Conservation (phyloP, 2,329 filamentous ascomycete genomes). For the Pseudocercospora fuligena region DNA sequence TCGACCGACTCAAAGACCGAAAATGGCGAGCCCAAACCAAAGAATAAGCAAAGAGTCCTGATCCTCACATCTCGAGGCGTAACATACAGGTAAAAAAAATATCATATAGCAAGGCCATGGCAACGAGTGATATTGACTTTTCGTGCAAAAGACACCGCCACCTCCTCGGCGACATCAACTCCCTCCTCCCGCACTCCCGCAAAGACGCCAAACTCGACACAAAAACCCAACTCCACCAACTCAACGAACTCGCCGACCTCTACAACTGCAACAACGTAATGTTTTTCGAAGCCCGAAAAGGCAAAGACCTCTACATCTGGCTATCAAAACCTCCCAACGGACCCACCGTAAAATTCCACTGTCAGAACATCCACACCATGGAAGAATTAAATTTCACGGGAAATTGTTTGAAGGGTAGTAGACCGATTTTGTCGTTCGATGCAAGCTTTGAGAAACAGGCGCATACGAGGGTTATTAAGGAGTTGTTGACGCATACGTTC, state of each 20-base stretch:
- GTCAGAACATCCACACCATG: slow-evolving; percentile 86
- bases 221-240: slow-evolving; percentile 80
- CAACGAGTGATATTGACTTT: background rate
- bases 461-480: slow-evolving; percentile 81
- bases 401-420: slow-evolving; percentile 92
- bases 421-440: slow-evolving; percentile 92
- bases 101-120: background rate
- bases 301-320: slow-evolving; percentile 93
- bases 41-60: slow-evolving; percentile 68
- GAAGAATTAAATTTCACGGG: slow-evolving; percentile 95
- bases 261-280: slow-evolving; percentile 95
- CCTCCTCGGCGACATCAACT: slow-evolving; percentile 84
- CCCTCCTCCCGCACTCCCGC: slow-evolving; percentile 86
- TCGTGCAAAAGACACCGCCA: slow-evolving; percentile 75
- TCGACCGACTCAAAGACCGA: slow-evolving; percentile 40
- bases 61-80: slow-evolving; percentile 92
- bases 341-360: slow-evolving; percentile 74
- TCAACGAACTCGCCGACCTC: slow-evolving; percentile 76
- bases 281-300: slow-evolving; percentile 95
- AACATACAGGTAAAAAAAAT: slow-evolving; percentile 69
- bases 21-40: slow-evolving; percentile 37
- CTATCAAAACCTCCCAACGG: slow-evolving; percentile 88
- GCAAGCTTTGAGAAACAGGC: slow-evolving; percentile 72
- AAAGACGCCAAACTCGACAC: slow-evolving; percentile 98
- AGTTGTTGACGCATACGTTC: slow-evolving; percentile 87